Base-by-base conservation (phyloP, 331 rosid species). In the Rhamnella rubrinervis region DNA sequence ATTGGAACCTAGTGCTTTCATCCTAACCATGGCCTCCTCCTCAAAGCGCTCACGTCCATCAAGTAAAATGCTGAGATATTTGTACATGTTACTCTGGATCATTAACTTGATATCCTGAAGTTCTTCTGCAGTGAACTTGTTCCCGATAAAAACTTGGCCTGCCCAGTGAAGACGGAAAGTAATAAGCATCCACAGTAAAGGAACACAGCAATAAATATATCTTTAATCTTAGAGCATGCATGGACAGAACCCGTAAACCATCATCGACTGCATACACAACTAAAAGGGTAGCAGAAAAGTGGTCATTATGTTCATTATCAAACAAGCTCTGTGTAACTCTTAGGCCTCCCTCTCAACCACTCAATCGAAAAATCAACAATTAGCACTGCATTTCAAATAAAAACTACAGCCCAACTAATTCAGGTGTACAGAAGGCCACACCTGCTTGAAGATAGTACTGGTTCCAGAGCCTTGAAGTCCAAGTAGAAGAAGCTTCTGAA, bases 381-480 rank as follows among this genome's bases (percentile, higher is more conserved):
- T 31, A 14, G 41, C 31, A 61, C 11, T 19, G 4, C 26, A 37
- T 7, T 51, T 61, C 38, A 6, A 6, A 26, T 31, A 9, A 37
- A 38, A 62, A 38, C 10, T 8, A 62, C n/a, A 51, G 19, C 8
- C 5, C n/a, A 44, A 25, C 58, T 6, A 8, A 64, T 18, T 7
- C 21, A 18, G n/a, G 18, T 19, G 12, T 26, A 19, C 2, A 25
- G n/a, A 61, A 39, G 31, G 40, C 28, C 68, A 59, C 75, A 91
- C 97, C 99, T 95, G 99, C 85, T 95, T 95, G 80, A 95, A 91
- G 74, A 95, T 83, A 6, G 98, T 95, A 85, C 99, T 95, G 73
- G 99, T 91, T 79, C 99, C 99, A 63, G 97, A 86, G 74, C 99
- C 97, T 73, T 80, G 92, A 81, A 84, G 75, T 72, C 99, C 99